Percentiles rank a stretch among this genome's conserved stretches.
Evolutionary conservation across 2,329 filamentous ascomycete species (phyloP).

Genomic region (Calonectria fujianensis): DNA sequence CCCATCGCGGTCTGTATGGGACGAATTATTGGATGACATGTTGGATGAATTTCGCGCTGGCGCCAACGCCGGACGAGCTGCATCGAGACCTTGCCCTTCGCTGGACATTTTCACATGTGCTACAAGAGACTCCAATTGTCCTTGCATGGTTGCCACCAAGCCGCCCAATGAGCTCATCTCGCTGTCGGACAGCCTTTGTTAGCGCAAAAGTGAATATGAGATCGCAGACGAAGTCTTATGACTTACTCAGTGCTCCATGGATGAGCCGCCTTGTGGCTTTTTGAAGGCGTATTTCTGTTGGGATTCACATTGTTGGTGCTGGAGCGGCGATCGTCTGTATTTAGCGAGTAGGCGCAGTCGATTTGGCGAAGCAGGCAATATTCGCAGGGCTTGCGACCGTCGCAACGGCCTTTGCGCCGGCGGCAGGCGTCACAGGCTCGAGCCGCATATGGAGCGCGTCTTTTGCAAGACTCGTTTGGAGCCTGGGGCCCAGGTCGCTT

Average conservation of each 20-base stretch:
- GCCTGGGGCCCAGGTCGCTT: conserved; percentile 4
- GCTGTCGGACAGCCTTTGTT: background rate
- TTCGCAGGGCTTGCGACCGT: conserved; percentile 20
- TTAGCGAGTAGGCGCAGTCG: conserved; percentile 12
- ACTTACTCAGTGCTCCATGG: conserved; percentile 13
- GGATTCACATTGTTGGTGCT: background rate
- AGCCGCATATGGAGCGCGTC: conserved; percentile 11
- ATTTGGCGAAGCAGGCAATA: conserved; percentile 1
- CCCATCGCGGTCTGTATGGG: background rate
- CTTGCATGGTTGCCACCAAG: conserved; percentile 15
- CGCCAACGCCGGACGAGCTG: background rate
- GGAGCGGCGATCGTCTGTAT: conserved; percentile 1
- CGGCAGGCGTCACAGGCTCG: conserved; percentile 23
- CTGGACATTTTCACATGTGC: conserved; percentile 17
- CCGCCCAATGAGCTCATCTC: conserved; percentile 15
- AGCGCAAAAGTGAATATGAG: background rate
- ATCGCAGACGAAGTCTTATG: too few species aligned
- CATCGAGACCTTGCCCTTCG: background rate
- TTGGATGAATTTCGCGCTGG: background rate
- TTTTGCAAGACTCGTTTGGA: conserved; percentile 19
- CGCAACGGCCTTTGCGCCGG: conserved; percentile 21
- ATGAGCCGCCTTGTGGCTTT: background rate
- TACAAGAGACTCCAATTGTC: conserved; percentile 14
- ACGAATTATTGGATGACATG: background rate
- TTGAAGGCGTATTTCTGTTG: background rate